Evolutionary conservation across 768 basidiomycete species (phyloP), one percentile per base, ranked within the genome.

Genomic region (Lentinus brumalis): DNA sequence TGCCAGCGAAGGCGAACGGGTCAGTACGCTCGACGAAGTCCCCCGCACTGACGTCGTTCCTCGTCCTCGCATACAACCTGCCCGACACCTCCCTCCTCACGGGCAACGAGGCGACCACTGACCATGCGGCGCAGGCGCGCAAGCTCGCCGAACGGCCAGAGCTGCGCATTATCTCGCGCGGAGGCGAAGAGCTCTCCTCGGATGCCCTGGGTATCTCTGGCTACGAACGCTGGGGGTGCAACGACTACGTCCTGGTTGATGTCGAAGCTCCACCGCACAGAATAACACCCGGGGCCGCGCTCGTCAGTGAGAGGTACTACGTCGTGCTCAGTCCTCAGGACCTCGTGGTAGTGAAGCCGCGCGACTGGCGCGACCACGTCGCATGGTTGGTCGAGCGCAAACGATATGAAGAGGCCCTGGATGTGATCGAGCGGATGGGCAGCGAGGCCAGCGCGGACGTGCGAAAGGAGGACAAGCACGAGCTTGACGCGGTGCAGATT

Each of bases 81-180:
- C 87, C 94, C 4, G 92, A 96, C 66, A 84, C 82, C 0, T 88
- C 83, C 18, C 79, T 83, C 16, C 77, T 79, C 51, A 56, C 61
- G 0, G 70, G 67, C 18, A 81, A 89, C 59, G 90, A 93, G 71
- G 87, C 85, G 4, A 83, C 85, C 0, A 82, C 86, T 2, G 88
- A 94, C 69, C 86, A 85, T 18, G 77, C 78, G 0, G 83, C 84
- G 66, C 92, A 96, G 72, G 85, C 88, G 11, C 85, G 94, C 16
- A 92, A 92, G 72, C 83, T 83, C 0, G 92, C 95, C 0, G 90
- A 93, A 63, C 88, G 92, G n/a, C 97, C 97, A 7, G 96, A 98
- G 74, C 81, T 99, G 51, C 86, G 94, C 12, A 91, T 99, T 66
- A 89, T 99, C 63, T 91, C 92, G 1, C 87, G 88, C 29, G 82